Evolutionary conservation across 768 basidiomycete genomes (phyloP).

Genomic region (Paxillus involutus): DNA sequence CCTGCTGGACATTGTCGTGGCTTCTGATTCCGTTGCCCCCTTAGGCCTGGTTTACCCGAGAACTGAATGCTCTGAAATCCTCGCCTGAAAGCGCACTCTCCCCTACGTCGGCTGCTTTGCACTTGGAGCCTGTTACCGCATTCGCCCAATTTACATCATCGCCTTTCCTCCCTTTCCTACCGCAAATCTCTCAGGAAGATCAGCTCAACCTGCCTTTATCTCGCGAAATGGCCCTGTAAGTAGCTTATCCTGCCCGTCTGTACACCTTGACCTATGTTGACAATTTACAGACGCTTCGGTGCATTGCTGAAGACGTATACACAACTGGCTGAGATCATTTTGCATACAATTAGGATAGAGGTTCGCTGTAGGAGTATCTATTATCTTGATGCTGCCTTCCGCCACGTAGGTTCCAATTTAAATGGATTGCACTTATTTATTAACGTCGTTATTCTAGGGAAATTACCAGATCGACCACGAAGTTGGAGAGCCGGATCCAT

Average conservation of each 20-base stretch:
- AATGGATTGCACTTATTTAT: constrained; percentile 1
- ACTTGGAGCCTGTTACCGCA: constrained; percentile 47
- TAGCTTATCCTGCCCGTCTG: constrained; percentile 3
- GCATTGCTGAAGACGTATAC: constrained; percentile 88
- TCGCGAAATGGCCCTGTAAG: constrained; percentile 86
- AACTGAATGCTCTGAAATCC: constrained; percentile 67
- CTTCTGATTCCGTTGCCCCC: constrained; percentile 4
- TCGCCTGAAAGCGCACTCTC: constrained; percentile 49
- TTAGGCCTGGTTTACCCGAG: constrained; percentile 84
- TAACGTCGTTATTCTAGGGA: constrained; percentile 50
- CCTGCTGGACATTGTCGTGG: not conserved
- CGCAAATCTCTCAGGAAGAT: constrained; percentile 40
- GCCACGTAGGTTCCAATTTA: constrained; percentile 50
- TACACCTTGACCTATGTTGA: constrained; percentile 5
- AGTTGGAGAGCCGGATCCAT: constrained; percentile 87
- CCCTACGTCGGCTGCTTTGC: constrained; percentile 46
- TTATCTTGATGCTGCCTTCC: constrained; percentile 78
- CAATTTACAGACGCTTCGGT: constrained; percentile 73
- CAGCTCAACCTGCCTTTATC: constrained; percentile 75
- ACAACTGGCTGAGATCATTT: constrained; percentile 81
- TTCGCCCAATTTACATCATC: constrained; percentile 43
- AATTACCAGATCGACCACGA: constrained; percentile 82
- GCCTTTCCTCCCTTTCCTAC: constrained; percentile 44
- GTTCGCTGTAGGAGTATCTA: constrained; percentile 81
- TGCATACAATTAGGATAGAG: constrained; percentile 87